These are phyloP conservation scores for Diplodia sapinea DNA, from an alignment of 2,329 filamentous ascomycete species.

Conservation along the genomic window DNA sequence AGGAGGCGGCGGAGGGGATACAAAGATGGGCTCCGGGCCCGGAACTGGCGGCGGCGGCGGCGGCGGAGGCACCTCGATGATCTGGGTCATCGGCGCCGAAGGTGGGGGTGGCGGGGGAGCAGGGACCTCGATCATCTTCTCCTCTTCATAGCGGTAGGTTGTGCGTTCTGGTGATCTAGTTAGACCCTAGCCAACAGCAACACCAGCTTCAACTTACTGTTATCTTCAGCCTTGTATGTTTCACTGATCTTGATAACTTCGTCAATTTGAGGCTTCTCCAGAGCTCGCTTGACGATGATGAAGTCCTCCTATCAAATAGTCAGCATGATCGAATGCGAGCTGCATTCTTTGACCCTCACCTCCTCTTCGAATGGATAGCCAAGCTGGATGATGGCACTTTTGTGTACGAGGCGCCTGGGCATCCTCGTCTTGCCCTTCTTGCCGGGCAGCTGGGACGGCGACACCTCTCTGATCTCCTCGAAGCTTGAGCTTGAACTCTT, in stretches of 20 bases:
- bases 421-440: slow-evolving; percentile 87
- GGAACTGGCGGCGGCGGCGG: slow-evolving; percentile 23
- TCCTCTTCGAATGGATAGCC: slow-evolving; percentile 88
- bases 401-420: slow-evolving; percentile 78
- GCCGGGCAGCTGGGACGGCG: slow-evolving; percentile 45
- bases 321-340: slow-evolving; percentile 36
- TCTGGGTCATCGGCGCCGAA: neutral
- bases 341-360: slow-evolving; percentile 55
- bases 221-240: slow-evolving; percentile 62
- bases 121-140: slow-evolving; percentile 30
- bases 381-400: slow-evolving; percentile 79
- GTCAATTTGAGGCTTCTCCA: slow-evolving; percentile 90
- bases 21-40: slow-evolving; percentile 31
- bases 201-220: slow-evolving; percentile 41
- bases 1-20: slow-evolving; percentile 40
- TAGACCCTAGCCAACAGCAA: slow-evolving; percentile 39
- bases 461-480: slow-evolving; percentile 42
- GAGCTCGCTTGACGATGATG: slow-evolving; percentile 79
- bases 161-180: slow-evolving; percentile 36
- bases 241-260: slow-evolving; percentile 84
- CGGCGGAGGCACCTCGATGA: slow-evolving; percentile 34
- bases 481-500: slow-evolving; percentile 43
- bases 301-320: slow-evolving; percentile 69
- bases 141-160: slow-evolving; percentile 30
- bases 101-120: slow-evolving; percentile 29